A percentile compares a stretch with the other conserved stretches of the same genome.
phyloP scores from a whole-genome alignment of 225 moss, liverwort and hornwort species.

The Polytrichum commune region DNA sequence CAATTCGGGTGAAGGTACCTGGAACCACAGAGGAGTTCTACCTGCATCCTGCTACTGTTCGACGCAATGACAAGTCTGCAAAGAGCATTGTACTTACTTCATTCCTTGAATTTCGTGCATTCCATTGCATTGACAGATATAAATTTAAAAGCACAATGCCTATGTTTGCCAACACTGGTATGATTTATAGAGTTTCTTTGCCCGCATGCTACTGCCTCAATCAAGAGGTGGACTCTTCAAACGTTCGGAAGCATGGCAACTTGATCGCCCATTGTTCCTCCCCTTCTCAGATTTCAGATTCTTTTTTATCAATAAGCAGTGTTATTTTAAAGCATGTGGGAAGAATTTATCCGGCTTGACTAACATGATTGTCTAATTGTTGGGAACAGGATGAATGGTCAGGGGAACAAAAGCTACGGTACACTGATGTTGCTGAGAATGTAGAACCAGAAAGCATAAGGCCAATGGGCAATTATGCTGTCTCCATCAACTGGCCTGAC shows the following conservation, averaged over 20 bases:
- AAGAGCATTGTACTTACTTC: constrained; percentile 71
- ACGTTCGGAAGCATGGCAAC: too few relatives aligned
- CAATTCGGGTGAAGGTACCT: constrained; percentile 91
- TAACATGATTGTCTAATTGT: background rate
- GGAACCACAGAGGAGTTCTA: constrained; percentile 76
- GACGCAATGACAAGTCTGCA: constrained; percentile 93
- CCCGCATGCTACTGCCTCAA: too few relatives aligned
- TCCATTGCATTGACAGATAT: too few relatives aligned
- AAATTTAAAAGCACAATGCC: too few relatives aligned
- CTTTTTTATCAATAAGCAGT: too few relatives aligned
- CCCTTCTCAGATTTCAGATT: too few relatives aligned
- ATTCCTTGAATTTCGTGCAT: background rate
- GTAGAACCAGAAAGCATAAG: constrained; percentile 89
- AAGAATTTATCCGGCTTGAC: background rate
- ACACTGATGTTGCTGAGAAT: constrained; percentile 66
- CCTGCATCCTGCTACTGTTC: constrained; percentile 92
- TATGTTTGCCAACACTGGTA: too few relatives aligned
- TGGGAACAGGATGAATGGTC: constrained; percentile 91
- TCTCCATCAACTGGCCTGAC: constrained; percentile 91
- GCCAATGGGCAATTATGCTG: constrained; percentile 98
- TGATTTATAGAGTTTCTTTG: too few relatives aligned
- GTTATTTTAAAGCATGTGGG: too few relatives aligned
- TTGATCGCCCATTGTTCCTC: too few relatives aligned
- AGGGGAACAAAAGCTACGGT: constrained; percentile 78
- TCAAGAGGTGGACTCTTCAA: too few relatives aligned